phyloP scores from a whole-genome alignment of 2,329 filamentous ascomycete genomes.

The Akanthomyces muscarius region DNA sequence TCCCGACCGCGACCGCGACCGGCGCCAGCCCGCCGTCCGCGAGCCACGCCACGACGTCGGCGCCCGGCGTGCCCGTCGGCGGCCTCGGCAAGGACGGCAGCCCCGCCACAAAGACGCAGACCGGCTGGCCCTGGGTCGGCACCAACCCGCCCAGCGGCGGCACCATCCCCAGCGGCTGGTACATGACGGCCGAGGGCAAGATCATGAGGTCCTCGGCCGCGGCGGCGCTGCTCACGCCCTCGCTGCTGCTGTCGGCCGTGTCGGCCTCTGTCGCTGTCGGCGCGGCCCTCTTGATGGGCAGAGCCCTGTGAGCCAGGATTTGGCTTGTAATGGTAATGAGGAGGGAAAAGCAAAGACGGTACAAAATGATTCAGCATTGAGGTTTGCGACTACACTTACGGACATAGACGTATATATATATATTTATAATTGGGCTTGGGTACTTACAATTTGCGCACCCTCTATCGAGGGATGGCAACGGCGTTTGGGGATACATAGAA shows the following conservation, averaged over 20 bases:
- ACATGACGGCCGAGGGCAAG: constrained; percentile 73
- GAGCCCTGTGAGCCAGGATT: constrained; percentile 4
- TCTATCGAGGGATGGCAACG: not conserved
- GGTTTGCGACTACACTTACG: not conserved
- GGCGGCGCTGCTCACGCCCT: constrained; percentile 19
- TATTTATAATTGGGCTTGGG: not conserved
- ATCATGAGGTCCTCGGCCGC: constrained; percentile 64
- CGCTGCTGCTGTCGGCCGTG: constrained; percentile 25
- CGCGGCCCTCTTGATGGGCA: constrained; percentile 20
- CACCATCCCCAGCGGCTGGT: constrained; percentile 73
- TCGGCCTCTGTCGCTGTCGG: constrained; percentile 25
- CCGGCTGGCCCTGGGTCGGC: constrained; percentile 66
- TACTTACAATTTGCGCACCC: not conserved
- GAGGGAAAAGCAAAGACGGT: not conserved
- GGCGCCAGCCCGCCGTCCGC: constrained; percentile 60
- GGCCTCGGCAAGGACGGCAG: constrained; percentile 58
- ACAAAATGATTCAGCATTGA: not conserved
- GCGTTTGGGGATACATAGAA: not conserved
- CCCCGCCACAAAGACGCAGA: constrained; percentile 51
- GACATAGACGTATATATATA: constrained; percentile 4
- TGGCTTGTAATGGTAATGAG: not conserved
- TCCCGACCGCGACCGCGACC: constrained; percentile 47
- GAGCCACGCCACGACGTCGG: constrained; percentile 46
- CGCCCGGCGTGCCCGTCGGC: constrained; percentile 65
- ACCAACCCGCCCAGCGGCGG: constrained; percentile 49